phyloP scores from a whole-genome alignment of 1,139 yeast species.

The Pneumocystis sp. region DNA sequence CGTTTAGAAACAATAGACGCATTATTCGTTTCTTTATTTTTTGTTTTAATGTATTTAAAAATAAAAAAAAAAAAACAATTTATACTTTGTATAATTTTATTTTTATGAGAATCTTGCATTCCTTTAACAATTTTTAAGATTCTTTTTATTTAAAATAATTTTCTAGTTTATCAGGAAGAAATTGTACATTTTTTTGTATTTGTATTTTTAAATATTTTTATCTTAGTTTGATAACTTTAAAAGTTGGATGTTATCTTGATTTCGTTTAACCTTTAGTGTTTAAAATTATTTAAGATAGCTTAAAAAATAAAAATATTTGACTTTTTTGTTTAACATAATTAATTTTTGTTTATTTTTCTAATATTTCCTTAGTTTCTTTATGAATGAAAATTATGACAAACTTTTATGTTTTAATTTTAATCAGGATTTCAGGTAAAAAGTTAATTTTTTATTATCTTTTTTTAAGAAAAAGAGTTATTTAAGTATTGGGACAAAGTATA shows the following conservation, averaged over 20 bases:
- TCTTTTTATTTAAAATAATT: background rate
- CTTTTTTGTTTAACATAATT: background rate
- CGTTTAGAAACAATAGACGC: constrained; percentile 73
- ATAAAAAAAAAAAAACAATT: background rate
- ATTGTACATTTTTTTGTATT: background rate
- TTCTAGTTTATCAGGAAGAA: background rate
- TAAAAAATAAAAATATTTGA: background rate
- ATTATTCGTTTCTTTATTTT: constrained; percentile 57
- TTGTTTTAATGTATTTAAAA: background rate
- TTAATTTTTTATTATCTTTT: background rate
- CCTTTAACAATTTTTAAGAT: background rate
- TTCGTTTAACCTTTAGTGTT: background rate
- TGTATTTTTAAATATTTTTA: background rate
- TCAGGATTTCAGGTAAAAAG: background rate
- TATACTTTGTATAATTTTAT: background rate
- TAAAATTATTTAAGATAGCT: background rate
- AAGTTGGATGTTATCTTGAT: background rate
- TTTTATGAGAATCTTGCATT: background rate
- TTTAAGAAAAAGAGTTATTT: background rate
- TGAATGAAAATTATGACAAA: background rate
- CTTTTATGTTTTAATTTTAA: background rate
- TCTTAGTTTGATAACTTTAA: background rate
- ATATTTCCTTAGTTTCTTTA: too few species aligned
- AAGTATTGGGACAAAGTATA: constrained; percentile 24
- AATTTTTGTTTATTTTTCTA: too few species aligned